Base-by-base conservation (phyloP, 768 basidiomycete species). In the Stropharia rugosoannulata region DNA sequence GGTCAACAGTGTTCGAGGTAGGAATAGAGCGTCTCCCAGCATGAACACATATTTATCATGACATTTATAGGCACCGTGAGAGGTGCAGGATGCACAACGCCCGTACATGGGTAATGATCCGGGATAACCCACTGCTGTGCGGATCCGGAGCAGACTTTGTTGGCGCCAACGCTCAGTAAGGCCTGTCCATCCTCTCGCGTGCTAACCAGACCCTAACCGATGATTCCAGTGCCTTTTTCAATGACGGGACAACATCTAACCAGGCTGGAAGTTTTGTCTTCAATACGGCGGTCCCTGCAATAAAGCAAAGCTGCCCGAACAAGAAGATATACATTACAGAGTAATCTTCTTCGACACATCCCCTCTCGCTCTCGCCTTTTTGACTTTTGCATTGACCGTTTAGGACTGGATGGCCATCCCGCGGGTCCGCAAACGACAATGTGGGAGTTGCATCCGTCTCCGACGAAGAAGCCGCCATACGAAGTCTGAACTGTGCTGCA, bases 371-470 rank as follows among this genome's bases (percentile, higher is more conserved):
- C 9, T 25, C 22, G 5, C 18, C 5, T 7, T 22, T 10, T 6
- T 16, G 18, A 44, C 25, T 12, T 5, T 18, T 4, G 8, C 25
- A 15, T 43, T 3, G 10, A 5, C 12, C 13, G 5, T 29, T 18
- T 40, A 74, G 73, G 62, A 68, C 72, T 44, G 74, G 73, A 37
- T 76, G 72, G 74, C 73, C 75, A 10, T 75, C 75, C 8, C 65
- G 70, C 8, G 75, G 75, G 5, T 54, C 48, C n/a, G 49, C 50
- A 9, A 52, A 51, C 13, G 54, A 59, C 29, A 68, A 70, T 16
- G 62, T 43, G 2, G 75, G 70, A 7, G 65, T 67, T 25, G 62
- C 72, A 7, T 72, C 72, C 0, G 43, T 67, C 18, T 47, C 16
- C 0, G 68, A 76, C 45, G 70, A 74, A 55, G 59, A 58, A n/a